Base-by-base conservation (phyloP, 495 filamentous ascomycete genomes). In the Tuber microsphaerosporum region DNA sequence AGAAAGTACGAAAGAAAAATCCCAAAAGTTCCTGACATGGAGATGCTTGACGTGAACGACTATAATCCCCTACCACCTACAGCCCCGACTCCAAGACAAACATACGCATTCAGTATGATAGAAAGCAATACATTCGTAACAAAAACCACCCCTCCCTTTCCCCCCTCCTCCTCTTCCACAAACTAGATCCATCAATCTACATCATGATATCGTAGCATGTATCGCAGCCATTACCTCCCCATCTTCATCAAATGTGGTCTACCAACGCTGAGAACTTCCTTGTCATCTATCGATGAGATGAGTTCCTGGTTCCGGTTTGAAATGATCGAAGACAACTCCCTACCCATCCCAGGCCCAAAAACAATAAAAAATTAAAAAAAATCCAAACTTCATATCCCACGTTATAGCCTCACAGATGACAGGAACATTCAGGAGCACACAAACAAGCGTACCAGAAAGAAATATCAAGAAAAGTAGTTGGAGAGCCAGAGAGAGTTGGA, bases 361-460 rank as follows among this genome's bases (percentile, higher is more conserved):
- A 6, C 39, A 41, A n/a, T n/a, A 73, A 78, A 74, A 76, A 80
- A 71, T 6, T 4, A 2, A 81, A 61, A 71, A 75, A 26, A 74
- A 56, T 70, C 71, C 77, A 75, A 76, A 70, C 71, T 78, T 79
- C 76, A 77, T 82, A 81, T 81, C 83, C 75, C 79, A 73, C 76
- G 75, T 79, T 79, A 83, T 86, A 82, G 87, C 77, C 83, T 85
- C 75, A 79, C 71, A 75, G 72, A 75, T 79, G 73, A 79, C 76
- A 48, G 72, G 78, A 72, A 74, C 78, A 73, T 69, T 79, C 73
- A 79, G 77, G 71, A 79, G 70, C 77, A 75, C 72, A 74, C 61
- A 76, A 73, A 75, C 75, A 79, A 41, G 73, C 69, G 70, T 70
- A 75, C 78, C 61, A 73, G 75, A 75, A 73, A 43, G 68, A 61